Conservation (phyloP, 192 early-diverging fungal genomes). For the Entomortierella lignicola region DNA sequence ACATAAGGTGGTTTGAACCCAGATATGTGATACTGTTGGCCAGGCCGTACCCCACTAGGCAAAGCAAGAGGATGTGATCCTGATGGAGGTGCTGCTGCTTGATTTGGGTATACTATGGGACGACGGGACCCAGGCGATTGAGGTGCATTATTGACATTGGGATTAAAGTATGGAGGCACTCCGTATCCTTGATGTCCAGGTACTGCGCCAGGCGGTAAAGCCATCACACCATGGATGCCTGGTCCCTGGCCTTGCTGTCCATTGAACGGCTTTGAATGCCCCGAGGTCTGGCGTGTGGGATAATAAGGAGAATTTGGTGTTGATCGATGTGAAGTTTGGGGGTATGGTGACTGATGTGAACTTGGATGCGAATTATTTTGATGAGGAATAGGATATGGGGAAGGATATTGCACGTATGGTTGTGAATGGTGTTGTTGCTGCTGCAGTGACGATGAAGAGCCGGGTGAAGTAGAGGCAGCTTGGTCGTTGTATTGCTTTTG, state of each 20-base stretch:
- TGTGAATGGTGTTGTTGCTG: slow-evolving; percentile 11
- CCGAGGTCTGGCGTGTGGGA: slow-evolving; percentile 10
- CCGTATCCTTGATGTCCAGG: slow-evolving; percentile 12
- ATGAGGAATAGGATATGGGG: slow-evolving; percentile 3
- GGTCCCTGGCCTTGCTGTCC: slow-evolving; percentile 37
- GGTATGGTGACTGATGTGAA: slow-evolving; percentile 9
- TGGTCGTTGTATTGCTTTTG: too few species aligned
- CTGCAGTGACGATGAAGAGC: background rate
- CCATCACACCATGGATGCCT: slow-evolving; percentile 9
- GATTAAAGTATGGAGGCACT: slow-evolving; percentile 5
- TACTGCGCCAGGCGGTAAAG: background rate
- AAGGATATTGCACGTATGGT: background rate
- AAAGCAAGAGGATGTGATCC: slow-evolving; percentile 11
- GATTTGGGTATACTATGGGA: slow-evolving; percentile 4
- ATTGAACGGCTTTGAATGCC: slow-evolving; percentile 11
- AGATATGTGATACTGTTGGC: slow-evolving; percentile 6
- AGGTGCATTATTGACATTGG: background rate
- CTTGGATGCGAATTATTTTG: slow-evolving; percentile 4
- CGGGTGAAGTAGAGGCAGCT: background rate
- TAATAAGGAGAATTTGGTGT: slow-evolving; percentile 23
- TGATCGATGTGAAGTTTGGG: slow-evolving; percentile 15
- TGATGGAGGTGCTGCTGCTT: background rate
- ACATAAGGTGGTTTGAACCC: slow-evolving; percentile 21
- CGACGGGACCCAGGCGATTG: slow-evolving; percentile 21
- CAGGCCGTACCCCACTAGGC: slow-evolving; percentile 5